These are phyloP conservation scores for Solanum hybrid DNA, from an alignment of 305 asterid genomes.

Conservation along the genomic window DNA sequence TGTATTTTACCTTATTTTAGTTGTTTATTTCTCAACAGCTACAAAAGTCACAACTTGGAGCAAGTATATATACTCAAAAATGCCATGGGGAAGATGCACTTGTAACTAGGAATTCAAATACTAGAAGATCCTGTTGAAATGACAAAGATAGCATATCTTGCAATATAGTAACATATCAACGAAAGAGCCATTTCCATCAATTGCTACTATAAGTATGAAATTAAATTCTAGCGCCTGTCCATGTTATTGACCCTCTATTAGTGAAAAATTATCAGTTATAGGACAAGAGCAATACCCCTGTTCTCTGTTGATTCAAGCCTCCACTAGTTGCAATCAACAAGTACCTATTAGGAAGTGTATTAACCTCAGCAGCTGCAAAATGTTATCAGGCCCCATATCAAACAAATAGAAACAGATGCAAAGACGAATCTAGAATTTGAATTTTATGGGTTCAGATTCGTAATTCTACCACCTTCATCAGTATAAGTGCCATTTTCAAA, in stretches of 20 bases:
- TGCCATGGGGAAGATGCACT: not conserved
- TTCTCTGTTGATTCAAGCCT: slow-evolving; percentile 77
- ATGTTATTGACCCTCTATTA: not conserved
- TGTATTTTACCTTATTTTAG: not conserved
- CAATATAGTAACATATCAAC: not conserved
- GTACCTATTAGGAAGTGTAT: slow-evolving; percentile 32
- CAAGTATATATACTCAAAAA: not conserved
- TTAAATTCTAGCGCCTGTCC: not conserved
- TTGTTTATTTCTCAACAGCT: not conserved
- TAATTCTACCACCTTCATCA: not conserved
- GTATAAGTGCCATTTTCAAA: not conserved
- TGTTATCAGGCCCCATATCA: not conserved
- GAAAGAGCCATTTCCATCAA: not conserved
- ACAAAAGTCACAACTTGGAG: not conserved
- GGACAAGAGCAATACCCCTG: slow-evolving; percentile 37
- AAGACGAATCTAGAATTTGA: not conserved
- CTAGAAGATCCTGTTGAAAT: not conserved
- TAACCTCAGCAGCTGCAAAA: slow-evolving; percentile 35
- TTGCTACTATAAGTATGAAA: not conserved
- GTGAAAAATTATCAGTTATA: not conserved
- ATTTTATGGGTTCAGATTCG: not conserved
- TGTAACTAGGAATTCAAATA: not conserved
- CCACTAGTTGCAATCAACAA: slow-evolving; percentile 71
- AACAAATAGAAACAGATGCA: not conserved
- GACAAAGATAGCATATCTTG: not conserved